Percentiles rank a stretch among this genome's conserved stretches.
Conservation (phyloP, 768 basidiomycete genomes). For the Termitomyces titanicus region DNA sequence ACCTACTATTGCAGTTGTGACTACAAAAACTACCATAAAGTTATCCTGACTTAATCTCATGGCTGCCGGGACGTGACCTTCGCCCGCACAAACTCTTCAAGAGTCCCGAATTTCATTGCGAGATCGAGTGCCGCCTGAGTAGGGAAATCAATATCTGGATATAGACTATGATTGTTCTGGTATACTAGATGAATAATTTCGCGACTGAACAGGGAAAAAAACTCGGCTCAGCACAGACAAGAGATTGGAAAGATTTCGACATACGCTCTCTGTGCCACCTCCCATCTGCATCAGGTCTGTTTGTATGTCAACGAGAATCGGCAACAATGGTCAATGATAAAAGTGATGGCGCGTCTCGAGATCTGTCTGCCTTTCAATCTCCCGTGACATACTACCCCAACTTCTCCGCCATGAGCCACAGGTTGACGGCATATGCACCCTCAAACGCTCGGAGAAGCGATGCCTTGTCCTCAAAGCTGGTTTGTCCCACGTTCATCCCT, state of each 20-base stretch:
- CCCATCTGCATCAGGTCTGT: constrained; percentile 5
- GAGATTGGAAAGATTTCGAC: neutral
- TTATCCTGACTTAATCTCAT: neutral
- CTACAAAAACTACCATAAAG: no score
- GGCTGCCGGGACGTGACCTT: constrained; percentile 4
- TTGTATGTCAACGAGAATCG: neutral
- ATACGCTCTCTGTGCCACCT: constrained; percentile 12
- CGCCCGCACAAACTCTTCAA: constrained; percentile 11
- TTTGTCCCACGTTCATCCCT: constrained; percentile 11
- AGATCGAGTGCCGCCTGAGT: constrained; percentile 3
- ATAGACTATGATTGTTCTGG: constrained; percentile 13
- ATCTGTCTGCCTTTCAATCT: constrained; percentile 13
- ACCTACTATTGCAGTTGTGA: neutral
- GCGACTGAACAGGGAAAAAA: constrained; percentile 2
- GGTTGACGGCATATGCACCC: constrained; percentile 12
- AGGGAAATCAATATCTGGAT: constrained; percentile 5
- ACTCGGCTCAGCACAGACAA: neutral
- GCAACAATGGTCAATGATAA: neutral
- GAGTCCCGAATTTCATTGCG: constrained; percentile 11
- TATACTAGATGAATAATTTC: constrained; percentile 13
- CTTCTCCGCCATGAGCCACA: constrained; percentile 14
- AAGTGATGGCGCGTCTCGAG: constrained; percentile 11
- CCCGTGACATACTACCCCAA: constrained; percentile 13
- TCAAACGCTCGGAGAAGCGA: constrained; percentile 3
- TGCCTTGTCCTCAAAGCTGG: constrained; percentile 9